Evolutionary conservation across 2,329 filamentous ascomycete species (phyloP).

Genomic region (Penicillium digitatum): DNA sequence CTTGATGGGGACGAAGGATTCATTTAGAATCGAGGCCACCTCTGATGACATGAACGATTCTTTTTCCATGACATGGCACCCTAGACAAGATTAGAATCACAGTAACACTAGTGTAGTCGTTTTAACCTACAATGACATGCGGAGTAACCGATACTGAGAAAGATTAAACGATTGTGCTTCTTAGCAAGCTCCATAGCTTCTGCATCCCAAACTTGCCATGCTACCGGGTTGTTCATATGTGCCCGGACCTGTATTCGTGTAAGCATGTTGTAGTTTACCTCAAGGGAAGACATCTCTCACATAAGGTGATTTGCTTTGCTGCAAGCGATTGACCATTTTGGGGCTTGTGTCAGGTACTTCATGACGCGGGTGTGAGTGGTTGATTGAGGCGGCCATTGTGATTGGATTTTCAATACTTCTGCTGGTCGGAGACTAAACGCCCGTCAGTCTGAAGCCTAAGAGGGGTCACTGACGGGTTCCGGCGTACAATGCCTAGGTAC

Average conservation of each 20-base stretch:
- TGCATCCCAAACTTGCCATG: constrained; percentile 84
- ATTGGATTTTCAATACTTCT: not conserved
- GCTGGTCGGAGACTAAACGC: not conserved
- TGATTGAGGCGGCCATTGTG: constrained; percentile 28
- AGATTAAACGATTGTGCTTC: constrained; percentile 80
- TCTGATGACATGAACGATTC: constrained; percentile 85
- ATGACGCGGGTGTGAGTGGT: constrained; percentile 29
- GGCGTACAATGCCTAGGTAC: constrained; percentile 11
- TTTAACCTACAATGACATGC: constrained; percentile 79
- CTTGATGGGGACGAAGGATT: constrained; percentile 83
- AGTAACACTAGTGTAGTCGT: too few relatives aligned
- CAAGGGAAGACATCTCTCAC: constrained; percentile 42
- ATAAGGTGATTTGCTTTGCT: constrained; percentile 63
- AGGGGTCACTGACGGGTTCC: constrained; percentile 17
- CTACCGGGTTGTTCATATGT: constrained; percentile 76
- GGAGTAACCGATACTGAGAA: constrained; percentile 90
- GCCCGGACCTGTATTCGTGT: constrained; percentile 55
- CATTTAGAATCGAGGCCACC: constrained; percentile 77
- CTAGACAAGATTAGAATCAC: constrained; percentile 41
- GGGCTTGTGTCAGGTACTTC: constrained; percentile 22
- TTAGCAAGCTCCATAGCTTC: constrained; percentile 73
- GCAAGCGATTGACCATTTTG: constrained; percentile 54
- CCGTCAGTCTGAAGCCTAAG: constrained; percentile 8
- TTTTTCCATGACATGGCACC: constrained; percentile 84
- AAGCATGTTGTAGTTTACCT: constrained; percentile 11